Conservation (phyloP, 2,329 filamentous ascomycete species). For the Xylaria hypoxylon region DNA sequence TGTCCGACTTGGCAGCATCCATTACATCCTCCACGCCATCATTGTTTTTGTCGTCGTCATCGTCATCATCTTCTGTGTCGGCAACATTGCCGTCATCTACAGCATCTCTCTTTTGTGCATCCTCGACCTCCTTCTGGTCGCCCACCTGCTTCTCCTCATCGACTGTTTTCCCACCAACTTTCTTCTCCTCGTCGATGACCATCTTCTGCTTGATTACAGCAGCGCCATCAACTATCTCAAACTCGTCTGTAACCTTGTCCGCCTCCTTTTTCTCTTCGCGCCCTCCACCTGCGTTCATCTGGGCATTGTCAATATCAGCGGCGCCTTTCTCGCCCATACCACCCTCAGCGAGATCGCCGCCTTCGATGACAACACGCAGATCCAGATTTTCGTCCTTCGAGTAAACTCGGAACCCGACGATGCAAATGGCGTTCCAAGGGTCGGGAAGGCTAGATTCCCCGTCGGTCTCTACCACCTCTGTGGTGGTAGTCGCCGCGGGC, state of each 20-base stretch:
- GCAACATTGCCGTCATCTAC: conserved; percentile 39
- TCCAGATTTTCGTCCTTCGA: conserved; percentile 62
- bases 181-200: conserved; percentile 47
- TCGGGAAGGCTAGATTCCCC: conserved; percentile 57
- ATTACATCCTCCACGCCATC: conserved; percentile 42
- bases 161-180: conserved; percentile 29
- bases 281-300: conserved; percentile 65
- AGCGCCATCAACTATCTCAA: conserved; percentile 50
- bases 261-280: conserved; percentile 51
- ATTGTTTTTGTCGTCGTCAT: conserved; percentile 42
- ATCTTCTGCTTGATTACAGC: conserved; percentile 50
- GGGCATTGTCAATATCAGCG: conserved; percentile 67
- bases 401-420: conserved; percentile 57
- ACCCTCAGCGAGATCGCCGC: conserved; percentile 63
- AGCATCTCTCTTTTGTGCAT: conserved; percentile 24
- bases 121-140: conserved; percentile 24
- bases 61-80: conserved; percentile 43
- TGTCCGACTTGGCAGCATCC: conserved; percentile 46
- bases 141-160: conserved; percentile 34
- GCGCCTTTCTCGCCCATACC: conserved; percentile 69
- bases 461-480: conserved; percentile 50
- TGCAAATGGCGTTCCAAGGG: conserved; percentile 58
- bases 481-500: conserved; percentile 41
- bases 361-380: conserved; percentile 67
- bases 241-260: conserved; percentile 46